Conservation (phyloP, 352 stramenopile species). For the Phytophthora europaea region DNA sequence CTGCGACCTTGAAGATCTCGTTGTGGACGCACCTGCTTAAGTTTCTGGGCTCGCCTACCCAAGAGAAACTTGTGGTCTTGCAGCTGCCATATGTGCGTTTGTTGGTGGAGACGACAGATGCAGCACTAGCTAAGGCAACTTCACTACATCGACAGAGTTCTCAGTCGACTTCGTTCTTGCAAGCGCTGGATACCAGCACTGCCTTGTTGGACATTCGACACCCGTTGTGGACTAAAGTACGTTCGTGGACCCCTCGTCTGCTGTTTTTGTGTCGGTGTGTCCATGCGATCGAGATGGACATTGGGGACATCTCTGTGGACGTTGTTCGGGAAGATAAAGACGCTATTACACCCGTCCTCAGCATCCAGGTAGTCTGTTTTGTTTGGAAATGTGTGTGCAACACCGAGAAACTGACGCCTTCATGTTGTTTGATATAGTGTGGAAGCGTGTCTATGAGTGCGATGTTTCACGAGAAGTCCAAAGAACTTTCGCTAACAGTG, state of each 20-base stretch:
- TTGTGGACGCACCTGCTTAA: conserved; percentile 64
- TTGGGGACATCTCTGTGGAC: conserved; percentile 45
- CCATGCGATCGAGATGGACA: conserved; percentile 45
- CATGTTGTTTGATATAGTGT: conserved; percentile 29
- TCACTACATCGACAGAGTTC: not conserved
- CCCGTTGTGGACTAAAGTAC: conserved; percentile 43
- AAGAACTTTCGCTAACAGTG: conserved; percentile 30
- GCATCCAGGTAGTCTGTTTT: conserved; percentile 25
- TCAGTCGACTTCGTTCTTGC: conserved; percentile 14
- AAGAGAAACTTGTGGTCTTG: conserved; percentile 54
- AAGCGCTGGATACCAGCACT: conserved; percentile 31
- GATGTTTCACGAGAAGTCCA: conserved; percentile 28
- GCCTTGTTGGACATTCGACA: conserved; percentile 51
- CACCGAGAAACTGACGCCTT: not conserved
- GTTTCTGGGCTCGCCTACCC: conserved; percentile 59
- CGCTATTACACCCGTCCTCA: conserved; percentile 12
- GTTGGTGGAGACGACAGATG: conserved; percentile 28
- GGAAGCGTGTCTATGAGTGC: conserved; percentile 38
- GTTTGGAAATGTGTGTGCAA: not conserved
- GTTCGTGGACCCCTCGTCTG: conserved; percentile 54
- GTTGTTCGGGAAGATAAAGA: conserved; percentile 34
- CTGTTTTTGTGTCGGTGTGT: conserved; percentile 45
- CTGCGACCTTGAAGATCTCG: conserved; percentile 50
- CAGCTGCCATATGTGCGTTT: conserved; percentile 52
- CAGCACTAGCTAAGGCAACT: not conserved